Conservation (phyloP, 805 yeast species). For the Candida maesae region DNA sequence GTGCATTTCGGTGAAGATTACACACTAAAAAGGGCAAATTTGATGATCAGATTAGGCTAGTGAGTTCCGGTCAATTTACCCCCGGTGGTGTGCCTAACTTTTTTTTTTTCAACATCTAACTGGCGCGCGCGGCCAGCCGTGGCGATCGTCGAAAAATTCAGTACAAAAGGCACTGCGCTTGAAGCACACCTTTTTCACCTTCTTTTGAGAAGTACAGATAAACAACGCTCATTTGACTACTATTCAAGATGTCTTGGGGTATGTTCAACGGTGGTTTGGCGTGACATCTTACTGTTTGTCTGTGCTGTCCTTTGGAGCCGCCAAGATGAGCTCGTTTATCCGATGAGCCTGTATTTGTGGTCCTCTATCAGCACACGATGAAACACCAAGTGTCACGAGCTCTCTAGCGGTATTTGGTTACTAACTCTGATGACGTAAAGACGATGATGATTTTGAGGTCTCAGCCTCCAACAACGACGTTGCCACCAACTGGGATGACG, state of each 20-base stretch:
- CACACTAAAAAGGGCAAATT: too few species aligned
- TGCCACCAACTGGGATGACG: constrained; percentile 80
- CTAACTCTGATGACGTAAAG: constrained; percentile 35
- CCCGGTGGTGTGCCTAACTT: too few species aligned
- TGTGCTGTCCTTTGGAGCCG: background rate
- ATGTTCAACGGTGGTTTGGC: background rate
- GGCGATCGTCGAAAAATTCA: constrained; percentile 1
- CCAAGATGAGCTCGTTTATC: background rate
- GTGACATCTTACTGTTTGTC: background rate
- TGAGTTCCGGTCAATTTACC: background rate
- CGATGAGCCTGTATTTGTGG: background rate
- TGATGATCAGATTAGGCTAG: too few species aligned
- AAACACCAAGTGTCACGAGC: background rate
- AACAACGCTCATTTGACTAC: too few species aligned
- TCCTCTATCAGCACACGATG: background rate
- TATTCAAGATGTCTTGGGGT: constrained; percentile 11
- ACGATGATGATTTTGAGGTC: constrained; percentile 87
- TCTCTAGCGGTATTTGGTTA: too few species aligned
- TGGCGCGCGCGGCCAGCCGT: too few species aligned
- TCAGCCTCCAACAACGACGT: constrained; percentile 51
- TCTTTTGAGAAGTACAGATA: too few species aligned
- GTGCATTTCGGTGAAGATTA: too few species aligned
- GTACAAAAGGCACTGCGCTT: background rate
- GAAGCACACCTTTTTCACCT: background rate
- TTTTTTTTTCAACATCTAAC: too few species aligned